A percentile compares a stretch with the other conserved stretches of the same genome.
phyloP scores from a whole-genome alignment of 2,329 filamentous ascomycete genomes.

The Ophiostoma montium region DNA sequence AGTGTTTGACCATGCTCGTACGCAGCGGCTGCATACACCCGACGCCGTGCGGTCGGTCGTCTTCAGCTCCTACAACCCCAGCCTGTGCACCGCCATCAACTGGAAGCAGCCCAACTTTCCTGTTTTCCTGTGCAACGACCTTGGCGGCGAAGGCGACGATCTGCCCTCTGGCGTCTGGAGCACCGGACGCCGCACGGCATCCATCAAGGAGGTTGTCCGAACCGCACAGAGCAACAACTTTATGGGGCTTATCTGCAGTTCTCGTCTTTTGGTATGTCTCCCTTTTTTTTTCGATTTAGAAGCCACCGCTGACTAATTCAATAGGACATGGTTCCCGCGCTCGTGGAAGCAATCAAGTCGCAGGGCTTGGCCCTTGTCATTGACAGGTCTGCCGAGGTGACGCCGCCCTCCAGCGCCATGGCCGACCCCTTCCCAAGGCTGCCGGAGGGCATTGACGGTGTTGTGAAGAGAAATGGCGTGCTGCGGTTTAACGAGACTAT shows the following conservation, averaged over 20 bases:
- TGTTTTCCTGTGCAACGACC: slow-evolving; percentile 86
- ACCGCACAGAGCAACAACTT: slow-evolving; percentile 94
- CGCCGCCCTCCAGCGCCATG: slow-evolving; percentile 24
- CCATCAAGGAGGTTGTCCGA: slow-evolving; percentile 87
- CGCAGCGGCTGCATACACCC: slow-evolving; percentile 47
- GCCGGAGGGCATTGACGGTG: slow-evolving; percentile 74
- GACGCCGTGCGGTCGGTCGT: slow-evolving; percentile 74
- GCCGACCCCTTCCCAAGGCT: slow-evolving; percentile 43
- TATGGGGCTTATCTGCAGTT: slow-evolving; percentile 91
- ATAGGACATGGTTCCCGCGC: slow-evolving; percentile 81
- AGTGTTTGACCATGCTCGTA: slow-evolving; percentile 82
- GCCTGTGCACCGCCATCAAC: slow-evolving; percentile 84
- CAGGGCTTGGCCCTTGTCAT: slow-evolving; percentile 84
- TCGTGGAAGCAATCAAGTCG: slow-evolving; percentile 88
- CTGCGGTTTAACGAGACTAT: slow-evolving; percentile 88
- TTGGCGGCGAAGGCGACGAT: slow-evolving; percentile 47
- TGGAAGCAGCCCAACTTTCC: slow-evolving; percentile 99
- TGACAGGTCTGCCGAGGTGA: slow-evolving; percentile 57
- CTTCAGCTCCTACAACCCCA: slow-evolving; percentile 84
- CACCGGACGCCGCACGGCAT: slow-evolving; percentile 61
- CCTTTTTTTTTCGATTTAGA: not conserved
- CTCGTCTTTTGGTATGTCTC: slow-evolving; percentile 61
- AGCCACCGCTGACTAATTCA: not conserved
- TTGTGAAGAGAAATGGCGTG: slow-evolving; percentile 74
- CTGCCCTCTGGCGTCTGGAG: slow-evolving; percentile 29